These are phyloP conservation scores for Chimonanthus praecox DNA, from an alignment of 164 flowering plant genomes.

Conservation along the genomic window DNA sequence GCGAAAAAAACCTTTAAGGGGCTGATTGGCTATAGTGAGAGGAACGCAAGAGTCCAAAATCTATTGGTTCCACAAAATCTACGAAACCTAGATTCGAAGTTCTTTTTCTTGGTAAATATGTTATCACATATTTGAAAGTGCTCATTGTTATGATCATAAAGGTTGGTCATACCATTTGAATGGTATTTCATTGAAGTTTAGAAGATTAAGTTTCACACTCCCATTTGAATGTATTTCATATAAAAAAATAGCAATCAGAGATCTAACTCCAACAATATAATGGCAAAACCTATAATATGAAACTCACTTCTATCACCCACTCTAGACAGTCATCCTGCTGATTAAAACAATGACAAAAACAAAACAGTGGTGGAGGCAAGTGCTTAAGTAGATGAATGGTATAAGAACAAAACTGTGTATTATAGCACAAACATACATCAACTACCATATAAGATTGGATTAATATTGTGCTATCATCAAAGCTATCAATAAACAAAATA, in stretches of 20 bases:
- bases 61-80: neutral
- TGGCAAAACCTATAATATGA: neutral
- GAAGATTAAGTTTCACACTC: neutral
- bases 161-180: no score
- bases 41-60: neutral
- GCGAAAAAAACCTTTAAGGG: no score
- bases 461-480: neutral
- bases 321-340: neutral
- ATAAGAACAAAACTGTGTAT: neutral
- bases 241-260: neutral
- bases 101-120: neutral
- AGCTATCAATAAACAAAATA: no score
- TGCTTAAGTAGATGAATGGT: neutral
- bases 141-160: no score
- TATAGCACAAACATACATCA: neutral
- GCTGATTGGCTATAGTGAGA: no score
- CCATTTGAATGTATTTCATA: neutral
- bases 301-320: neutral
- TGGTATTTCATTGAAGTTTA: no score
- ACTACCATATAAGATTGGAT: neutral
- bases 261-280: neutral
- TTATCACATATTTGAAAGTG: no score
- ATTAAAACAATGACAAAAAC: neutral
- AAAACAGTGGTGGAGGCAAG: neutral
- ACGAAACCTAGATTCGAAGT: neutral